phyloP scores from a whole-genome alignment of 2,329 filamentous ascomycete species.

The Proliferodiscus dingleyae region DNA sequence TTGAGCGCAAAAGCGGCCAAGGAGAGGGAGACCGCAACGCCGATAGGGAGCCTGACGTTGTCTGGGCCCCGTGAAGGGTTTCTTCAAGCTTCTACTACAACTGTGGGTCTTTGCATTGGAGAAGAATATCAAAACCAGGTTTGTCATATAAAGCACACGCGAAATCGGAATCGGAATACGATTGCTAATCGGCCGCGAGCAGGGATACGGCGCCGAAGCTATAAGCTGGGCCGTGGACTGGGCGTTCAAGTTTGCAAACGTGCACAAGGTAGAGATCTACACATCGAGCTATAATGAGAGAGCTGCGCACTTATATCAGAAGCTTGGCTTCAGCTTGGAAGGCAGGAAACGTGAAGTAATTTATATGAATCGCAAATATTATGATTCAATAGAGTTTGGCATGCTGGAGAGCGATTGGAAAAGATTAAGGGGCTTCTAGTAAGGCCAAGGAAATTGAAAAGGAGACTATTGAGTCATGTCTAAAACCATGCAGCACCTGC shows the following conservation, averaged over 20 bases:
- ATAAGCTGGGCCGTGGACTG: slow-evolving; percentile 44
- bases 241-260: slow-evolving; percentile 39
- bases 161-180: neutral
- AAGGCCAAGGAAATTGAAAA: neutral
- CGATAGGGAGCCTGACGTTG: slow-evolving; percentile 4
- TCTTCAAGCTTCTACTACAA: slow-evolving; percentile 2
- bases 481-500: neutral
- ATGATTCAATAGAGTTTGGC: neutral
- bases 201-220: slow-evolving; percentile 43
- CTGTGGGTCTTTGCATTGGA: slow-evolving; percentile 36
- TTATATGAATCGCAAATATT: slow-evolving; percentile 39
- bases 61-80: neutral
- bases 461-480: neutral
- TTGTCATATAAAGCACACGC: neutral
- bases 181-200: slow-evolving; percentile 1
- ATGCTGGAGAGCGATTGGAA: neutral
- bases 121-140: slow-evolving; percentile 29
- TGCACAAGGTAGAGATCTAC: slow-evolving; percentile 40
- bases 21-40: slow-evolving; percentile 1
- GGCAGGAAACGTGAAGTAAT: slow-evolving; percentile 38
- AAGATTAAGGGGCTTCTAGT: neutral
- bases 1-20: neutral
- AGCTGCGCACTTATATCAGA: slow-evolving; percentile 39
- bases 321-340: slow-evolving; percentile 42
- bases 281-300: slow-evolving; percentile 40